A percentile compares a stretch with the other conserved stretches of the same genome.
Conservation (phyloP, 2,329 filamentous ascomycete genomes). For the Beauveria bassiana region DNA sequence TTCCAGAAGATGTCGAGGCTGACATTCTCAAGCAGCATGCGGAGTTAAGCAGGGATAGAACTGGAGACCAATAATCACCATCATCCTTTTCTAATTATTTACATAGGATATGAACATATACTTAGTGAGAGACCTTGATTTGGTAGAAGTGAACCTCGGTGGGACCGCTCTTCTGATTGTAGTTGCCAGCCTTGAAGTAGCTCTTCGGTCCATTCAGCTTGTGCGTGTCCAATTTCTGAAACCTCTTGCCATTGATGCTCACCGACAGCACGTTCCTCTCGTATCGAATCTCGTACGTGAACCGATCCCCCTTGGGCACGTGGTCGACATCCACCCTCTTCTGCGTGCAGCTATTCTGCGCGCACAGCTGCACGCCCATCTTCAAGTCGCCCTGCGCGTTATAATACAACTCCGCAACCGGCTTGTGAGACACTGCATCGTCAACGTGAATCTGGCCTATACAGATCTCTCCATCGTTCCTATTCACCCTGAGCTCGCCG, state of each 20-base stretch:
- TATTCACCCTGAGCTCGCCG: conserved; percentile 24
- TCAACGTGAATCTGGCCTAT: conserved; percentile 33
- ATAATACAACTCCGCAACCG: conserved; percentile 32
- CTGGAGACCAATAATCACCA: too few species aligned
- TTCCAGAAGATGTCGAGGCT: conserved; percentile 3
- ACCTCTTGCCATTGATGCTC: conserved; percentile 21
- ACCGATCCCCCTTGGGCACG: conserved; percentile 24
- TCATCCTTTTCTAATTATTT: too few species aligned
- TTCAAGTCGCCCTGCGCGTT: conserved; percentile 24
- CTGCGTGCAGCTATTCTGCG: conserved; percentile 21
- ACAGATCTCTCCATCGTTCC: conserved; percentile 28
- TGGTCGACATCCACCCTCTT: conserved; percentile 24
- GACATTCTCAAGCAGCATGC: not conserved
- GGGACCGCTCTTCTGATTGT: conserved; percentile 25
- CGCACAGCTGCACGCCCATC: conserved; percentile 31
- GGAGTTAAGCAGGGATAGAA: not conserved
- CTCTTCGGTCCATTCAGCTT: conserved; percentile 22
- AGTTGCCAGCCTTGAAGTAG: conserved; percentile 32
- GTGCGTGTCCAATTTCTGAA: conserved; percentile 21
- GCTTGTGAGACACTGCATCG: conserved; percentile 28
- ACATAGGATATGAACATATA: too few species aligned
- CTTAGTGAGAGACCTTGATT: conserved; percentile 16
- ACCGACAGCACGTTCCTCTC: conserved; percentile 25
- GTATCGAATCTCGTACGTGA: conserved; percentile 31
- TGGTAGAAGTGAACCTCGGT: conserved; percentile 20